phyloP scores from a whole-genome alignment of 148 eudicot genomes.

The Selenicereus undatus region DNA sequence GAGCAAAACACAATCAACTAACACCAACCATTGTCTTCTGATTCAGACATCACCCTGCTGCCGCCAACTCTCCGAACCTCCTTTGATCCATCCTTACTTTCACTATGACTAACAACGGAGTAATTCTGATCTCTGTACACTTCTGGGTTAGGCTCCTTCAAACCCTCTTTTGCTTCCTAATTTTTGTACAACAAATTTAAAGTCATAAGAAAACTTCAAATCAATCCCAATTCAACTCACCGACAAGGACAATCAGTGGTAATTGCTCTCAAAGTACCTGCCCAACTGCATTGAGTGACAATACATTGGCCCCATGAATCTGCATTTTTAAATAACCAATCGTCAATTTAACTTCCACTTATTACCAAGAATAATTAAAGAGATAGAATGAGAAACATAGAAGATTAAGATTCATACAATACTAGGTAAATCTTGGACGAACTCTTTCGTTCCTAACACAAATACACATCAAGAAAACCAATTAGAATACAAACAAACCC shows the following conservation, averaged over 20 bases:
- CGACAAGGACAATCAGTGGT: background rate
- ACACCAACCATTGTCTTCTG: conserved; percentile 50
- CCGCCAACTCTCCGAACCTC: conserved; percentile 29
- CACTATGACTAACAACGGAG: conserved; percentile 31
- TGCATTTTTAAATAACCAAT: conserved; percentile 31
- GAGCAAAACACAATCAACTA: conserved; percentile 3
- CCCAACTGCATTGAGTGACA: conserved; percentile 43
- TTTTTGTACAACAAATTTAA: conserved; percentile 17
- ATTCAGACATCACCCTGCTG: conserved; percentile 19
- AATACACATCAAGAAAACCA: background rate
- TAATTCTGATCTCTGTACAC: conserved; percentile 63
- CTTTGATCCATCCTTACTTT: conserved; percentile 24
- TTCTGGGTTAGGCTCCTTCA: conserved; percentile 60
- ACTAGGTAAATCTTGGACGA: conserved; percentile 62
- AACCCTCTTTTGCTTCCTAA: conserved; percentile 50
- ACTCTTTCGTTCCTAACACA: conserved; percentile 41
- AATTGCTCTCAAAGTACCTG: conserved; percentile 42
- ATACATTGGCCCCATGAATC: conserved; percentile 55
- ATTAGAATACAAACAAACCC: background rate
- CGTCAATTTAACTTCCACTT: conserved; percentile 5
- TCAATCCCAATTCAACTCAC: conserved; percentile 23
- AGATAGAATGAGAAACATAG: background rate
- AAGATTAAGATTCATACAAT: conserved; percentile 44
- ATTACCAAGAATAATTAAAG: background rate
- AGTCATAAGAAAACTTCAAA: background rate